A percentile compares a stretch with the other conserved stretches of the same genome.
Evolutionary conservation across 2,329 filamentous ascomycete species (phyloP).

Genomic region (Ascochyta pisi): DNA sequence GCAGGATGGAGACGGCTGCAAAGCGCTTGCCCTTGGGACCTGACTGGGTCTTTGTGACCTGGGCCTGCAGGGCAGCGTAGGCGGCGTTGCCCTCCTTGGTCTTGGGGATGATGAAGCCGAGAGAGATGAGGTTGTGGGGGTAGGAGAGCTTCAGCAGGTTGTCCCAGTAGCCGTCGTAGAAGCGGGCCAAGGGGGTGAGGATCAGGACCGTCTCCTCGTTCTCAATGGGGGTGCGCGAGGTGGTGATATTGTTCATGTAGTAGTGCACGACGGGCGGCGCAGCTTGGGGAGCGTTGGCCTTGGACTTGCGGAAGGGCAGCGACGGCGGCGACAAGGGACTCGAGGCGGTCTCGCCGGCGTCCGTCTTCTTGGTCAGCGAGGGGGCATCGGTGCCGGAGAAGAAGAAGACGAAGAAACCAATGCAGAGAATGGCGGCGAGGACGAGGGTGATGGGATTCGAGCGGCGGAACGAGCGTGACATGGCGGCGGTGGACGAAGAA

Average conservation of each 20-base stretch:
- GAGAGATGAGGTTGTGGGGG: slow-evolving; percentile 90
- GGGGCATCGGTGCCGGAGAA: slow-evolving; percentile 68
- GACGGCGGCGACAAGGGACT: slow-evolving; percentile 77
- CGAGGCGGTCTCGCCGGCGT: slow-evolving; percentile 64
- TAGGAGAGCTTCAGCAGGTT: slow-evolving; percentile 85
- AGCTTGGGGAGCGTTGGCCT: slow-evolving; percentile 60
- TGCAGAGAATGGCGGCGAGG: slow-evolving; percentile 73
- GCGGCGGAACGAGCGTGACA: slow-evolving; percentile 77
- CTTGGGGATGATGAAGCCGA: slow-evolving; percentile 96
- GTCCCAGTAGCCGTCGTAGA: slow-evolving; percentile 96
- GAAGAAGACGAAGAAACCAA: slow-evolving; percentile 65
- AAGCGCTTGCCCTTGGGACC: slow-evolving; percentile 83
- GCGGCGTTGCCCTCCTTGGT: slow-evolving; percentile 90
- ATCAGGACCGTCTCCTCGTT: slow-evolving; percentile 89
- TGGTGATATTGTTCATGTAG: slow-evolving; percentile 93
- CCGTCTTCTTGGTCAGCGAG: slow-evolving; percentile 56
- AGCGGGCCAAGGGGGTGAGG: slow-evolving; percentile 88
- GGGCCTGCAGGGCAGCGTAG: slow-evolving; percentile 80
- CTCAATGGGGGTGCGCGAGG: slow-evolving; percentile 74
- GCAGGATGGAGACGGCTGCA: slow-evolving; percentile 89
- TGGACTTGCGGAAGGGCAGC: slow-evolving; percentile 73
- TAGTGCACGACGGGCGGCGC: slow-evolving; percentile 91
- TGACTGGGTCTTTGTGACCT: slow-evolving; percentile 84
- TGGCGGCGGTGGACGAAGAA: slow-evolving; percentile 38
- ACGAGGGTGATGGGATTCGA: slow-evolving; percentile 78